Percentiles rank a stretch among this genome's conserved stretches.
Evolutionary conservation across 2,329 filamentous ascomycete genomes (phyloP).

Genomic region (Immersiporthe knoxdaviesiana): DNA sequence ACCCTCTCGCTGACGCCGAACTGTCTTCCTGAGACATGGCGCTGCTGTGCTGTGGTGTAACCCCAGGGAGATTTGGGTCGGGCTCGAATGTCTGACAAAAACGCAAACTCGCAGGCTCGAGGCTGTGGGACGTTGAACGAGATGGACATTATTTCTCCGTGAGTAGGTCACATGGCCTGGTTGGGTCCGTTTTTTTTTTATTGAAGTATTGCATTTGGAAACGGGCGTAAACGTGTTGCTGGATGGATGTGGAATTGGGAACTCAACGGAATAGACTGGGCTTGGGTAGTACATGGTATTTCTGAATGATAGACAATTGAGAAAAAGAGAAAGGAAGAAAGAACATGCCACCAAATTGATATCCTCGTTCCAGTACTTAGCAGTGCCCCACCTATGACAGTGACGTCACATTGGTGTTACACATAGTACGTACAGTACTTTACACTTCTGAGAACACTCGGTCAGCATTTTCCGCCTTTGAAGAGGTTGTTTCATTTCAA

Average conservation of each 20-base stretch:
- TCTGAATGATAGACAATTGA: background rate
- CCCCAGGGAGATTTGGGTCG: background rate
- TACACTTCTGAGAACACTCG: too few relatives aligned
- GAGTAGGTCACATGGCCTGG: background rate
- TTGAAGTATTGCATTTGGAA: background rate
- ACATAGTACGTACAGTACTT: too few relatives aligned
- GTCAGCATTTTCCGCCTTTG: background rate
- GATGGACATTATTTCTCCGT: background rate
- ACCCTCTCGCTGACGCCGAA: background rate
- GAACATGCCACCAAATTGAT: background rate
- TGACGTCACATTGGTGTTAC: background rate
- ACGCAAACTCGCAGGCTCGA: background rate
- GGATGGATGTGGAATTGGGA: background rate
- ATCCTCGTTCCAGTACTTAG: background rate
- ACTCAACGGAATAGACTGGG: background rate
- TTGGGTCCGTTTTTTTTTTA: background rate
- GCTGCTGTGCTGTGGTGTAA: background rate
- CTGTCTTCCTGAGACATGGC: background rate
- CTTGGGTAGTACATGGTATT: too few relatives aligned
- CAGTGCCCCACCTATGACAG: background rate
- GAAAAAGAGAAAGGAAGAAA: background rate
- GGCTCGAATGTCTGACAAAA: background rate
- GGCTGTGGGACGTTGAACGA: background rate
- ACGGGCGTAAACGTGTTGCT: background rate
- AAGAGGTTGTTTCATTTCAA: background rate